Evolutionary conservation across 345 rosid genomes (phyloP).

Genomic region (Abelmoschus esculentus): DNA sequence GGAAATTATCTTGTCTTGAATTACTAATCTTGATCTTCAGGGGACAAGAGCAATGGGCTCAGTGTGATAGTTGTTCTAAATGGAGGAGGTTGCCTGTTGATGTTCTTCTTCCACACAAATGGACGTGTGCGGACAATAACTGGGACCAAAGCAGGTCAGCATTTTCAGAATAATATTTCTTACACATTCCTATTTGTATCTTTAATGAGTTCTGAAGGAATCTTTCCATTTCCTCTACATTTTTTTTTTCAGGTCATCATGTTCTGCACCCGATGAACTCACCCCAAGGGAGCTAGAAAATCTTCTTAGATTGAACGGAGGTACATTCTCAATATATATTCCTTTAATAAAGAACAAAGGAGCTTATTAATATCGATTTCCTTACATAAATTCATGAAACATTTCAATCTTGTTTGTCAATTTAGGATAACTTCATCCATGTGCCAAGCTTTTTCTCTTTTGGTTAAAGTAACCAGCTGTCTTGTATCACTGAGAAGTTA

Average conservation of each 20-base stretch:
- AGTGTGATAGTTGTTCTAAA: constrained; percentile 84
- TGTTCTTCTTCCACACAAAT: constrained; percentile 78
- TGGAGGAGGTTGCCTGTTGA: constrained; percentile 87
- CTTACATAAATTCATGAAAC: not conserved
- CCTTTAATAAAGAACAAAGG: not conserved
- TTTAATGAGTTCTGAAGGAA: not conserved
- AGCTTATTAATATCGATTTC: not conserved
- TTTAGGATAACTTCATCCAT: not conserved
- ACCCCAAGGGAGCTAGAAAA: constrained; percentile 68
- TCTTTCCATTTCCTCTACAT: constrained; percentile 4
- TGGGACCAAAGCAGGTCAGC: constrained; percentile 77
- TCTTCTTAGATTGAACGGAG: constrained; percentile 56
- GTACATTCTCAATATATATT: constrained; percentile 20
- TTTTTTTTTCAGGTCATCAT: constrained; percentile 55
- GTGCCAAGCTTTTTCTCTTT: not conserved
- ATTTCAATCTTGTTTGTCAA: not conserved
- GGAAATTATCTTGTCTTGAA: constrained; percentile 13
- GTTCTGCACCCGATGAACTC: constrained; percentile 86
- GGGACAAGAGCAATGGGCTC: constrained; percentile 95
- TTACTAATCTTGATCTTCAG: constrained; percentile 36
- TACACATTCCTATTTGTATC: not conserved
- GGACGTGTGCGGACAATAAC: constrained; percentile 72
- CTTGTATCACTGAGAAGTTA: not conserved
- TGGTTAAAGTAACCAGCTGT: not conserved
- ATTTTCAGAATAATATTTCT: not conserved